phyloP scores from a whole-genome alignment of 2,329 filamentous ascomycete genomes.

The Plectosphaerella sp. region DNA sequence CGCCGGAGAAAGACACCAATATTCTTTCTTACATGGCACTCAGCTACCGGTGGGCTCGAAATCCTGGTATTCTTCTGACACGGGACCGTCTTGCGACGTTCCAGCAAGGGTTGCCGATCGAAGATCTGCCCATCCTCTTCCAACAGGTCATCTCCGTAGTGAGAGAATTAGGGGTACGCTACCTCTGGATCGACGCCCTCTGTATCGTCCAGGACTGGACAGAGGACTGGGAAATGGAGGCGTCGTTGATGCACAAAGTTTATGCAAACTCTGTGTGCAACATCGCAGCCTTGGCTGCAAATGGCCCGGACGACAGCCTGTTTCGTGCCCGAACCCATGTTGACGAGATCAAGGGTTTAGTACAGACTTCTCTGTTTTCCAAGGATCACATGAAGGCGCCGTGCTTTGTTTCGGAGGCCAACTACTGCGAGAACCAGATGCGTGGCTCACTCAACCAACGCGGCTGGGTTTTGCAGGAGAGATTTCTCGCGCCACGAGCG shows the following conservation, averaged over 20 bases:
- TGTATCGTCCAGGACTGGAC: conserved; percentile 20
- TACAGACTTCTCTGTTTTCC: neutral
- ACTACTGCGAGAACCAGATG: neutral
- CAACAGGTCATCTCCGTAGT: conserved; percentile 16
- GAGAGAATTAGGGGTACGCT: conserved; percentile 14
- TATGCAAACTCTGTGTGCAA: conserved; percentile 35
- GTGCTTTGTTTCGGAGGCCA: neutral
- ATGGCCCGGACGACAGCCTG: neutral
- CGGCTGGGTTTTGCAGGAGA: conserved; percentile 17
- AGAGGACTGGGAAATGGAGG: conserved; percentile 14
- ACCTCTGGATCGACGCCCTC: conserved; percentile 23
- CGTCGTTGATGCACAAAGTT: conserved; percentile 13
- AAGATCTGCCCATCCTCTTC: conserved; percentile 12
- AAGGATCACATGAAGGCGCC: neutral
- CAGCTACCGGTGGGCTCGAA: conserved; percentile 13
- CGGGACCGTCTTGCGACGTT: neutral
- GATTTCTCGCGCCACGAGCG: conserved; percentile 13
- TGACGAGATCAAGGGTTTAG: no score
- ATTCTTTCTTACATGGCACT: conserved; percentile 5
- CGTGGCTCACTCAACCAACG: conserved; percentile 7
- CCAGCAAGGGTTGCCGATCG: conserved; percentile 1
- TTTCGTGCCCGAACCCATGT: no score
- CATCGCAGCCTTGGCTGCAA: conserved; percentile 24
- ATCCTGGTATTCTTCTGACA: conserved; percentile 2
- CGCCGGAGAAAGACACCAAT: neutral